A percentile compares a stretch with the other conserved stretches of the same genome.
Conservation (phyloP, 495 filamentous ascomycete genomes). For the Penicillium angulare region DNA sequence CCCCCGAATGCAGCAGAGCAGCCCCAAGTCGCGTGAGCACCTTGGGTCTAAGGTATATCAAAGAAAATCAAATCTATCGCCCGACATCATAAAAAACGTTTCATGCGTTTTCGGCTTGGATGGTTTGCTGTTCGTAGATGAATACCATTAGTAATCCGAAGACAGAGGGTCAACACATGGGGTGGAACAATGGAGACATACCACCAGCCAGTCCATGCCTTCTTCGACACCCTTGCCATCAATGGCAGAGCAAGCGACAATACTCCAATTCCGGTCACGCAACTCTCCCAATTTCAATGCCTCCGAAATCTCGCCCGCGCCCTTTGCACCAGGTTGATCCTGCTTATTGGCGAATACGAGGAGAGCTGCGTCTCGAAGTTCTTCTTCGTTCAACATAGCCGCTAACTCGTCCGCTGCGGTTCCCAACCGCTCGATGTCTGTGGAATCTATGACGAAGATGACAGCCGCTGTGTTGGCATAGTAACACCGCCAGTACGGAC, state of each 20-base stretch:
- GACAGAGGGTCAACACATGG: neutral
- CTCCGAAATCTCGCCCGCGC: constrained; percentile 94
- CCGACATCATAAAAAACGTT: constrained; percentile 33
- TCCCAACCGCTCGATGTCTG: constrained; percentile 89
- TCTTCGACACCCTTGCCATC: constrained; percentile 92
- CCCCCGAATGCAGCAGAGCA: constrained; percentile 24
- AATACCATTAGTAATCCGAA: constrained; percentile 13
- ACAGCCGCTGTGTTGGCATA: constrained; percentile 99
- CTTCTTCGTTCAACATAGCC: constrained; percentile 95
- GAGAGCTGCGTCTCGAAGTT: constrained; percentile 86
- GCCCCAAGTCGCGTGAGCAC: constrained; percentile 13
- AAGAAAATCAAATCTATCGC: constrained; percentile 38
- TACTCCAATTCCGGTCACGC: constrained; percentile 97
- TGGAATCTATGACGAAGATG: constrained; percentile 96
- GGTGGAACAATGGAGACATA: constrained; percentile 46
- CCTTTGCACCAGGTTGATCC: constrained; percentile 95
- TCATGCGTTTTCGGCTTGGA: constrained; percentile 49
- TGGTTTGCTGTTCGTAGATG: constrained; percentile 39
- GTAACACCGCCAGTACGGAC: constrained; percentile 98
- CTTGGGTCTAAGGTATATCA: constrained; percentile 31
- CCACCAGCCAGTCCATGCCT: constrained; percentile 99
- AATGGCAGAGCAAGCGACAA: constrained; percentile 94
- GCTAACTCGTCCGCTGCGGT: constrained; percentile 90
- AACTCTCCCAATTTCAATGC: constrained; percentile 85
- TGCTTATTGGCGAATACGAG: constrained; percentile 99